Base-by-base conservation (phyloP, 345 rosid genomes). In the Dimocarpus longan region DNA sequence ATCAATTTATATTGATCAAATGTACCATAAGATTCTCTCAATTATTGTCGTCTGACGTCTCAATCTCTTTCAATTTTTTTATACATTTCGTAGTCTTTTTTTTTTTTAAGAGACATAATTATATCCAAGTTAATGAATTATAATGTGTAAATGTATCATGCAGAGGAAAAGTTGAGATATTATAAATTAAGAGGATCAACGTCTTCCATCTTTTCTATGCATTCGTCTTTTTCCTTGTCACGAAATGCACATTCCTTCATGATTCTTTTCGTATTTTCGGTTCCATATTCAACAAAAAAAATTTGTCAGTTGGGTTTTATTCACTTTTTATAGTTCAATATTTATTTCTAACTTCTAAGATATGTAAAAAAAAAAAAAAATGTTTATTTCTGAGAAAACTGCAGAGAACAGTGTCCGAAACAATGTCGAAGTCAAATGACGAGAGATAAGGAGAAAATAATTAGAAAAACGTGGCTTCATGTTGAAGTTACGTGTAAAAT, bases 401-500 rank as follows among this genome's bases (percentile, higher is more conserved):
- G 66, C 22, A 70, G 60, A 37, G 28, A 50, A 54, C 5, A 56
- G 28, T 56, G 32, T 16, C 32, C 56, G 50, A 57, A 73, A 57
- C 19, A 24, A 3, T 40, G 10, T 15, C 13, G n/a, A 73, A 57
- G 76, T 73, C 52, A 57, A 57, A 57, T 54, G 44, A 32, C 16
- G 64, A 54, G 28, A 44, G 44, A 13, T 10, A 6, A 5, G 10
- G 21, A 16, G 9, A 46, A 24, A 46, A 32, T 46, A 0, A 11
- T 7, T 22, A 22, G n/a, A 6, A 37, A 62, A 22, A 22, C 16
- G 9, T 42, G 24, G 7, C 16, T 26, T 28, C 77, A n/a, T n/a
- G 77, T 62, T 67, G 68, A 62, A 13, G 77, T 63, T 62, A 43
- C 57, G 57, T 74, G 68, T 67, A n/a, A n/a, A n/a, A n/a, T n/a